Percentiles rank a stretch among this genome's conserved stretches.
These are phyloP conservation scores for Medicago ruthenica DNA, from an alignment of 306 rosid genomes.

Conservation along the genomic window DNA sequence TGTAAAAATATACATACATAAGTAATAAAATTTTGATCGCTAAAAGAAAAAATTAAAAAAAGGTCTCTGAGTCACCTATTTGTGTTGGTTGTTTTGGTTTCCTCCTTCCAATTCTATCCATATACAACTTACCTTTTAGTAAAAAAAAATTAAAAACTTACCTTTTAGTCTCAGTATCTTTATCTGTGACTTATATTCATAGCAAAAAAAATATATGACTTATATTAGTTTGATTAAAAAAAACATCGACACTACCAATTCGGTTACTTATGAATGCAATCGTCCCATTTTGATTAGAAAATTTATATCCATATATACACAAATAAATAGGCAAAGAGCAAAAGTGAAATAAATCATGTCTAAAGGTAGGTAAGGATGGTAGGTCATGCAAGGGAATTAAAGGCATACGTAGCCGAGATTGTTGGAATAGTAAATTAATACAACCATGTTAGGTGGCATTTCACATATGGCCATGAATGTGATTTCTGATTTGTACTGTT, in stretches of 20 bases:
- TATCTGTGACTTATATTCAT: background rate
- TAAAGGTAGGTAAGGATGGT: background rate
- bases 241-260: background rate
- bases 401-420: background rate
- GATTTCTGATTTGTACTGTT: slow-evolving; percentile 21
- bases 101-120: too few species aligned
- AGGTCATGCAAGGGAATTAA: background rate
- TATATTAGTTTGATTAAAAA: background rate
- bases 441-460: slow-evolving; percentile 28
- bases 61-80: too few species aligned
- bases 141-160: too few species aligned
- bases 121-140: background rate
- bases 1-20: too few species aligned
- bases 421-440: slow-evolving; percentile 23
- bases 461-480: slow-evolving; percentile 34
- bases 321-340: background rate
- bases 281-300: background rate
- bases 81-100: too few species aligned
- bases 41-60: too few species aligned
- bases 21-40: too few species aligned
- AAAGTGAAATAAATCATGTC: background rate
- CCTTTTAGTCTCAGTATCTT: background rate
- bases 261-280: background rate
- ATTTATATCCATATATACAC: background rate
- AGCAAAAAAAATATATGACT: background rate